Conservation (phyloP, 225 moss, liverwort and hornwort genomes). For the Climacium dendroides region DNA sequence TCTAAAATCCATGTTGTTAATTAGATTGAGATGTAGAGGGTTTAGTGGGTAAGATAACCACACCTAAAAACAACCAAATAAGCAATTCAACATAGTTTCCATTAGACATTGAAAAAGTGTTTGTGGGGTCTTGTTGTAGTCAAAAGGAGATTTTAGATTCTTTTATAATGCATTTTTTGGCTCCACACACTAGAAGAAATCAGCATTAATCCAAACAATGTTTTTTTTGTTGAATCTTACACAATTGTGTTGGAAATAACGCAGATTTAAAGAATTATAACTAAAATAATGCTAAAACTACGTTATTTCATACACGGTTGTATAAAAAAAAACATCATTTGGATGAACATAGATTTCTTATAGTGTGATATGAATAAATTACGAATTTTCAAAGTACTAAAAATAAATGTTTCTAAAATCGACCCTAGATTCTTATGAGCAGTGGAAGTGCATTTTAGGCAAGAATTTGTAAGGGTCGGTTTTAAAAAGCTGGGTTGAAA, state of each 20-base stretch:
- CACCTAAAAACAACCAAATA: not conserved
- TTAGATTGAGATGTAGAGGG: not conserved
- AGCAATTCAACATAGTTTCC: fast-evolving
- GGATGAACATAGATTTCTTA: too few species aligned
- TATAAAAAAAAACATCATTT: too few species aligned
- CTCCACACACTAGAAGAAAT: too few species aligned
- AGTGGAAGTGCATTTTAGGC: fast-evolving
- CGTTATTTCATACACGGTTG: too few species aligned
- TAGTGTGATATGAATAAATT: too few species aligned
- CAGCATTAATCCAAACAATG: too few species aligned
- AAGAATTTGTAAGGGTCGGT: fast-evolving
- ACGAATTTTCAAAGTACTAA: not conserved
- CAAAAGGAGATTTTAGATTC: not conserved
- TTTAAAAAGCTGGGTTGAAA: not conserved
- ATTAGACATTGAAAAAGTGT: fast-evolving
- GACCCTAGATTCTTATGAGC: not conserved
- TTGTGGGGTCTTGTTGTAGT: fast-evolving
- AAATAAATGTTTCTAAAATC: not conserved
- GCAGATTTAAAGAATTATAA: too few species aligned
- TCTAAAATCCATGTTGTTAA: not conserved
- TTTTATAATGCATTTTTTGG: not conserved
- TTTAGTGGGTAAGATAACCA: not conserved
- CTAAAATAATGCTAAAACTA: too few species aligned
- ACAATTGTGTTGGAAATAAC: too few species aligned
- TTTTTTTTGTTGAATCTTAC: too few species aligned